Evolutionary conservation across 2,329 filamentous ascomycete genomes (phyloP).

Genomic region (Plenodomus biglobosus): DNA sequence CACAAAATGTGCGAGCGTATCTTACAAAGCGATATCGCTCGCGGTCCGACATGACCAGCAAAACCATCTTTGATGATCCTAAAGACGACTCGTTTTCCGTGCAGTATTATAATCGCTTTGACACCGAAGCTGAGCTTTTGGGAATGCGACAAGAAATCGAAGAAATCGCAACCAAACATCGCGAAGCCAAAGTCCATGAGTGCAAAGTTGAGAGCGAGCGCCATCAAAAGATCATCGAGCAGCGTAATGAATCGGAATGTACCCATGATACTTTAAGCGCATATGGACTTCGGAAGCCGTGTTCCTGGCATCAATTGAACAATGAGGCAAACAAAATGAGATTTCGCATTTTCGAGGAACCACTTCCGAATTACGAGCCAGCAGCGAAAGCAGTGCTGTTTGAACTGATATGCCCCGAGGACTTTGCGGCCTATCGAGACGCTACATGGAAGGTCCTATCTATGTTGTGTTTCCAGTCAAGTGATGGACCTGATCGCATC

Average conservation of each 20-base stretch:
- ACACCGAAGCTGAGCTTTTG: conserved; percentile 23
- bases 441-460: conserved; percentile 54
- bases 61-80: conserved; percentile 54
- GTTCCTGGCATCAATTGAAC: conserved; percentile 50
- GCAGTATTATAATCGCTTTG: conserved; percentile 47
- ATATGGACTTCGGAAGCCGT: conserved; percentile 32
- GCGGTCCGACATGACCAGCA: conserved; percentile 12
- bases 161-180: conserved; percentile 25
- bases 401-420: conserved; percentile 52
- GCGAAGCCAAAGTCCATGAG: conserved; percentile 45
- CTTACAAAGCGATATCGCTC: conserved; percentile 44
- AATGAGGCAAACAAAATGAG: conserved; percentile 42
- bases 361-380: conserved; percentile 46
- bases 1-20: conserved; percentile 55
- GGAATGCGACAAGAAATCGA: conserved; percentile 43
- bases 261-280: conserved; percentile 33
- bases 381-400: conserved; percentile 54
- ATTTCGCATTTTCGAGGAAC: conserved; percentile 55
- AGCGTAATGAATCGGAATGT: conserved; percentile 37
- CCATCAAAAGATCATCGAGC: conserved; percentile 7
- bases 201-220: conserved; percentile 35
- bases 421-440: conserved; percentile 55
- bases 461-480: conserved; percentile 31
- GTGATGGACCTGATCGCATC: conserved; percentile 7
- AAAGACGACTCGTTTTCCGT: conserved; percentile 50